Conservation (phyloP, 163 green algal species). For the Scenedesmus sp. region DNA sequence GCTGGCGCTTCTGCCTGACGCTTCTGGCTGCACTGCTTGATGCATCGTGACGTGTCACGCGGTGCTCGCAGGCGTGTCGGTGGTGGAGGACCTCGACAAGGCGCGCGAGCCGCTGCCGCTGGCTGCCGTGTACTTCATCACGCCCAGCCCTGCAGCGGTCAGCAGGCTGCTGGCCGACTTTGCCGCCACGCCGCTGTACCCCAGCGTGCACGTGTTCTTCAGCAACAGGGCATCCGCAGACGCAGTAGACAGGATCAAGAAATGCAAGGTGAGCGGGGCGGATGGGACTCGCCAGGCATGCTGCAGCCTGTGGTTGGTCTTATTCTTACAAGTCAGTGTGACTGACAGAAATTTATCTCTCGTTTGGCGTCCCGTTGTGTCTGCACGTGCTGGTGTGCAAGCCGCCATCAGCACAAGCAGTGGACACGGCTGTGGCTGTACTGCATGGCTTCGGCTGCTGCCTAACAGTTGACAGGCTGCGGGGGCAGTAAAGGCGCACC, state of each 20-base stretch:
- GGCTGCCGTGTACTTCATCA: constrained; percentile 97
- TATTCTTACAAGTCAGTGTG: too few species aligned
- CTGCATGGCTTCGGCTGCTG: constrained; percentile 55
- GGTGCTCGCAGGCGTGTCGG: constrained; percentile 49
- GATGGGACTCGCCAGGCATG: too few species aligned
- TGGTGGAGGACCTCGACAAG: constrained; percentile 88
- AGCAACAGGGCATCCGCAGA: constrained; percentile 63
- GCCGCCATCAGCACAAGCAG: too few species aligned
- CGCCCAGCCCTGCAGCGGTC: constrained; percentile 79
- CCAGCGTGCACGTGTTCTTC: constrained; percentile 94
- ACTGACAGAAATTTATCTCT: too few species aligned
- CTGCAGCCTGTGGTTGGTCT: too few species aligned
- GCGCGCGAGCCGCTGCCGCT: constrained; percentile 86
- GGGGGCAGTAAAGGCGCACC: too few species aligned
- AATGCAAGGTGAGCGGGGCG: constrained; percentile 58
- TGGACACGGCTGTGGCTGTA: too few species aligned
- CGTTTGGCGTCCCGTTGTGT: too few species aligned
- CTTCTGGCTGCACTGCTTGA: too few species aligned
- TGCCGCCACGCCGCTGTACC: constrained; percentile 75
- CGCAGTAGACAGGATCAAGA: constrained; percentile 80
- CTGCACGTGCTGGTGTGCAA: neutral
- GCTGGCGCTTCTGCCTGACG: too few species aligned
- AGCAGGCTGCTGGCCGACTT: constrained; percentile 87
- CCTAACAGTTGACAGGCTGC: neutral
- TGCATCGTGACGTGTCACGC: too few species aligned